These are phyloP conservation scores for Anthracocystis panici-leucophaei DNA, from an alignment of 1,284 basidiomycete species.

Conservation along the genomic window DNA sequence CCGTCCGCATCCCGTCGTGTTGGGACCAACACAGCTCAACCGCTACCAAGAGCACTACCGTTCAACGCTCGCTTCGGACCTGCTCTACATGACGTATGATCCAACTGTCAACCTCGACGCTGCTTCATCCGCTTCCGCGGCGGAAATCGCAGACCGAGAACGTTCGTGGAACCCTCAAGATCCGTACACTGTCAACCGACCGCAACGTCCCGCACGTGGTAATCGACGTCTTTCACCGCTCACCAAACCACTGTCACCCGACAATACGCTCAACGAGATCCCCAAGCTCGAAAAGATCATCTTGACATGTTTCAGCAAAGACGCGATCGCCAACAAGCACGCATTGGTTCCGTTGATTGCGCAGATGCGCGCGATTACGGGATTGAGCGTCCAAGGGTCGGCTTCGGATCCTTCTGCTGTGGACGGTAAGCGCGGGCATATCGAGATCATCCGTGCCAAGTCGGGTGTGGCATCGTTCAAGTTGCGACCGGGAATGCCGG, in stretches of 20 bases:
- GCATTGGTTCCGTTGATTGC: slow-evolving; percentile 86
- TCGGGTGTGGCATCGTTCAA: slow-evolving; percentile 86
- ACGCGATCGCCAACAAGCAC: slow-evolving; percentile 78
- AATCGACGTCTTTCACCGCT: slow-evolving; percentile 69
- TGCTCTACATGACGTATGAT: slow-evolving; percentile 95
- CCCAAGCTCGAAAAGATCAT: slow-evolving; percentile 85
- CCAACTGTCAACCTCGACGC: slow-evolving; percentile 35
- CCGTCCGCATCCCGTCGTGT: slow-evolving; percentile 48
- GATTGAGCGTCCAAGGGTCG: slow-evolving; percentile 75
- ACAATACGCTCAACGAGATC: slow-evolving; percentile 53
- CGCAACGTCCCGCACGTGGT: slow-evolving; percentile 78
- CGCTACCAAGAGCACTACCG: slow-evolving; percentile 88
- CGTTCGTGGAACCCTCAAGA: slow-evolving; percentile 81
- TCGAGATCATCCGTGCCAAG: slow-evolving; percentile 83
- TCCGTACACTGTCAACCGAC: slow-evolving; percentile 81
- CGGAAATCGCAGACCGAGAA: slow-evolving; percentile 60
- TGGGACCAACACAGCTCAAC: slow-evolving; percentile 77
- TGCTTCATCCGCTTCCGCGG: slow-evolving; percentile 10
- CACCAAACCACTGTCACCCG: slow-evolving; percentile 41
- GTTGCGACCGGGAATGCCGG: slow-evolving; percentile 83
- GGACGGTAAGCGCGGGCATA: slow-evolving; percentile 64
- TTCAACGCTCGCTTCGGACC: slow-evolving; percentile 82
- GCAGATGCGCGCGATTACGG: slow-evolving; percentile 87
- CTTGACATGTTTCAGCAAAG: slow-evolving; percentile 62
- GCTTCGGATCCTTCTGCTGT: slow-evolving; percentile 46